phyloP scores from a whole-genome alignment of 768 basidiomycete genomes.

The Boletus pseudo-olivaceus region DNA sequence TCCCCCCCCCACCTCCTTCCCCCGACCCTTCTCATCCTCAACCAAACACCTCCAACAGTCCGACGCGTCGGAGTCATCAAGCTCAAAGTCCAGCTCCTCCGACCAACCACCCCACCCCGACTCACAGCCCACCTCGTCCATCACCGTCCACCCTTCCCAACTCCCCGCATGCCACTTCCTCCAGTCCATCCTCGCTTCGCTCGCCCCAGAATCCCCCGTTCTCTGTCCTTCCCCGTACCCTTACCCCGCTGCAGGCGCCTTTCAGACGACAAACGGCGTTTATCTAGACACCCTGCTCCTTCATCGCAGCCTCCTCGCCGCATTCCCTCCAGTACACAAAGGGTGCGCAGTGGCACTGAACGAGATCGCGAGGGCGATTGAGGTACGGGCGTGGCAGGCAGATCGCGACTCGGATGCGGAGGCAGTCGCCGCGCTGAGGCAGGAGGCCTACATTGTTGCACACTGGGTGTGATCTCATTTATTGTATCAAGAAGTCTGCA shows the following conservation, averaged over 20 bases:
- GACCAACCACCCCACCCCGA: conserved; percentile 17
- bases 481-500: conserved; percentile 2
- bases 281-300: conserved; percentile 78
- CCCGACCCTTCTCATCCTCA: neutral
- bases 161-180: conserved; percentile 60
- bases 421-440: conserved; percentile 63
- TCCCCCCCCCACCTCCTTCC: neutral
- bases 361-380: conserved; percentile 62
- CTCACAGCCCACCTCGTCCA: conserved; percentile 16
- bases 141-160: conserved; percentile 4
- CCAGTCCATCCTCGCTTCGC: conserved; percentile 53
- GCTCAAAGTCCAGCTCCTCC: conserved; percentile 39
- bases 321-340: conserved; percentile 59
- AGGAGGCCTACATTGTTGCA: conserved; percentile 63
- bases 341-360: conserved; percentile 63
- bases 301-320: conserved; percentile 65
- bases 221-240: conserved; percentile 33
- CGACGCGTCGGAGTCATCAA: conserved; percentile 46
- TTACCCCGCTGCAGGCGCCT: conserved; percentile 27
- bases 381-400: conserved; percentile 63
- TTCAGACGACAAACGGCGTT: conserved; percentile 62
- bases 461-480: conserved; percentile 14
- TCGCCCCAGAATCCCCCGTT: conserved; percentile 41
- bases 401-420: conserved; percentile 69
- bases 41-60: conserved; percentile 29